Conservation (phyloP, 345 rosid species). For the Odontarrhena argentea region DNA sequence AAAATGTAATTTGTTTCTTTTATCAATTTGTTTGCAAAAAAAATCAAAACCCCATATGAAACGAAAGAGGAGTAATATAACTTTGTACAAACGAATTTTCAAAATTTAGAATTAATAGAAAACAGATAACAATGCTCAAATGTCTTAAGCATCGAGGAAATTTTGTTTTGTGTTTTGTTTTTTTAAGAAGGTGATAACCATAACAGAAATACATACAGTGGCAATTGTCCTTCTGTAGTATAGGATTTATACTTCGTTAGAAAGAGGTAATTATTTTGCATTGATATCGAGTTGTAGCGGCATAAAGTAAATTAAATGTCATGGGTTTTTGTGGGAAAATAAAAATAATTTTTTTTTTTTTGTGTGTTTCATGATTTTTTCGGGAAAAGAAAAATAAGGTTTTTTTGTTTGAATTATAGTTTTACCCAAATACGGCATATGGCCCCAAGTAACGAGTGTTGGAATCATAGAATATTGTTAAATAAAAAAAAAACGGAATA, state of each 20-base stretch:
- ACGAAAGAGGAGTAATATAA: too few species aligned
- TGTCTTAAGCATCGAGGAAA: too few species aligned
- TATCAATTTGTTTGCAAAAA: too few species aligned
- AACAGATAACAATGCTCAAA: too few species aligned
- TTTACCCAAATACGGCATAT: slow-evolving; percentile 38
- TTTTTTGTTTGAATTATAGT: slow-evolving; percentile 28
- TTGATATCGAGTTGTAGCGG: not conserved
- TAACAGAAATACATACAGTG: not conserved
- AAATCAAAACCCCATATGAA: too few species aligned
- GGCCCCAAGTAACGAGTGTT: slow-evolving; percentile 12
- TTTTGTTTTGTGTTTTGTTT: too few species aligned
- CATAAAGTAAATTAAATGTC: not conserved
- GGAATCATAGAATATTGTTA: slow-evolving; percentile 27
- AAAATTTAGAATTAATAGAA: too few species aligned
- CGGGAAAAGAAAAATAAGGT: not conserved
- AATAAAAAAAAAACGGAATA: not conserved
- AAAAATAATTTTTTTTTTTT: not conserved
- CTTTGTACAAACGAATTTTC: too few species aligned
- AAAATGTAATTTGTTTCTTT: too few species aligned
- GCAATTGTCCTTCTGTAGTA: too few species aligned
- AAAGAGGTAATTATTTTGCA: slow-evolving; percentile 12
- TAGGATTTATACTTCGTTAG: not conserved
- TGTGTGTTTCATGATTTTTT: not conserved
- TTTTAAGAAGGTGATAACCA: not conserved
- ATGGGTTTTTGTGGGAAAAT: not conserved